Evolutionary conservation across 2,329 filamentous ascomycete species (phyloP).

Genomic region (Stagonosporopsis cucurbitacearum): DNA sequence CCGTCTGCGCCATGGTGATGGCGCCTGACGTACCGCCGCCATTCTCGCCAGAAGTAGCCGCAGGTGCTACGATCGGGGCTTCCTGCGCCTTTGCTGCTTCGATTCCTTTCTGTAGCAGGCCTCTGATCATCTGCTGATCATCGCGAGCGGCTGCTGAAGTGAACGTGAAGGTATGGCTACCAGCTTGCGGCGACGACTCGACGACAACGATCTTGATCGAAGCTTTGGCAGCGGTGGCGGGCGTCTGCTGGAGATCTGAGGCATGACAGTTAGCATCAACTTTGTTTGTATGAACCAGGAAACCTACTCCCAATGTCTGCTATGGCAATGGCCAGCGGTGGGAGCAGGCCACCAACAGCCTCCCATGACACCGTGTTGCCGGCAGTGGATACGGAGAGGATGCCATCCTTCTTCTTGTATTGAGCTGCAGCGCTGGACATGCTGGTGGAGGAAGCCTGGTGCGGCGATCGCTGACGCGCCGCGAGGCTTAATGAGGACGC

Average conservation of each 20-base stretch:
- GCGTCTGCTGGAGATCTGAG: conserved; percentile 91
- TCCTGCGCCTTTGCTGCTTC: conserved; percentile 66
- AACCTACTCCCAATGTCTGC: conserved; percentile 80
- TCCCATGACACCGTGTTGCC: conserved; percentile 81
- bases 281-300: conserved; percentile 5
- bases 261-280: conserved; percentile 14
- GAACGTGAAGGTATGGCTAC: conserved; percentile 86
- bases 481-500: conserved; percentile 16
- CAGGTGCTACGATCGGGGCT: conserved; percentile 45
- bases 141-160: conserved; percentile 78
- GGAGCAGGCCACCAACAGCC: conserved; percentile 67
- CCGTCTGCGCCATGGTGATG: conserved; percentile 79
- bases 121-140: conserved; percentile 86
- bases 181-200: conserved; percentile 63
- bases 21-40: conserved; percentile 62
- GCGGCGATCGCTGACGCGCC: conserved; percentile 11
- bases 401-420: conserved; percentile 97
- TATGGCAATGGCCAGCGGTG: conserved; percentile 73
- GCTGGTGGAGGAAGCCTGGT: conserved; percentile 28
- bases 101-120: conserved; percentile 79
- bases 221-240: conserved; percentile 84
- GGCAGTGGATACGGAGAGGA: conserved; percentile 76
- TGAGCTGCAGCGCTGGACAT: conserved; percentile 52
- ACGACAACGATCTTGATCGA: conserved; percentile 93
- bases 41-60: conserved; percentile 26